Evolutionary conservation across 352 stramenopile genomes (phyloP).

Genomic region (Globisporangium cystogenes): DNA sequence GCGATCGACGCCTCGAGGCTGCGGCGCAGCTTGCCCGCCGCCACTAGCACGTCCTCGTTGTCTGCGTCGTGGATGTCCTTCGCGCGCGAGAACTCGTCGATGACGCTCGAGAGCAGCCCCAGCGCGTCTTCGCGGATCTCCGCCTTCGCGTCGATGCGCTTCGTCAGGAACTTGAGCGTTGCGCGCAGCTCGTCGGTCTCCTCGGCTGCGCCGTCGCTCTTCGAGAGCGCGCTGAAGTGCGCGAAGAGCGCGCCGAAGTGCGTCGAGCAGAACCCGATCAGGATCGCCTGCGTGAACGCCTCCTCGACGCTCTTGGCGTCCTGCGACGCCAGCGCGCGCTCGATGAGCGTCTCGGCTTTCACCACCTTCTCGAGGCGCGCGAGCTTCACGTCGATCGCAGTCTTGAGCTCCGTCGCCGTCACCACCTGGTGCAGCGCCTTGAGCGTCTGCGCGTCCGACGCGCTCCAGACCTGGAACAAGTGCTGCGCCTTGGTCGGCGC

Average conservation of each 20-base stretch:
- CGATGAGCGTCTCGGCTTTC: slow-evolving; percentile 31
- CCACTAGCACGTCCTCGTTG: slow-evolving; percentile 31
- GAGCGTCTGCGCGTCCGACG: slow-evolving; percentile 19
- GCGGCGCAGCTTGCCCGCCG: slow-evolving; percentile 37
- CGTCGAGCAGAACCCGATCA: slow-evolving; percentile 45
- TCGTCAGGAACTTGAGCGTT: slow-evolving; percentile 48
- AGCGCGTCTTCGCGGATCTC: slow-evolving; percentile 61
- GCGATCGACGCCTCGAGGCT: slow-evolving; percentile 42
- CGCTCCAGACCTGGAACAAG: slow-evolving; percentile 43
- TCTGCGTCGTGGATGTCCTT: slow-evolving; percentile 21
- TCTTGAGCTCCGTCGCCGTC: slow-evolving; percentile 18
- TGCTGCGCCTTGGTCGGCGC: slow-evolving; percentile 11
- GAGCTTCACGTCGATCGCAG: slow-evolving; percentile 35
- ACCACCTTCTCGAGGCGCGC: slow-evolving; percentile 34
- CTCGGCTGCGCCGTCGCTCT: slow-evolving; percentile 6
- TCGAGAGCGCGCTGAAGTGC: slow-evolving; percentile 23
- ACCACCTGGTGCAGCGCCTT: slow-evolving; percentile 12
- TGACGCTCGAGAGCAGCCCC: slow-evolving; percentile 40
- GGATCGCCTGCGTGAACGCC: slow-evolving; percentile 46
- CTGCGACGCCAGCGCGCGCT: slow-evolving; percentile 21
- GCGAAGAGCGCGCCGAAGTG: slow-evolving; percentile 47
- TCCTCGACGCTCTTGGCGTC: slow-evolving; percentile 41
- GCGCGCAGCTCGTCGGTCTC: slow-evolving; percentile 43
- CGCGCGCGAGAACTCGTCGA: slow-evolving; percentile 39
- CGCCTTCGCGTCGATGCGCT: slow-evolving; percentile 35